Evolutionary conservation across 2,329 filamentous ascomycete genomes (phyloP).

Genomic region (Penicillium sp.): DNA sequence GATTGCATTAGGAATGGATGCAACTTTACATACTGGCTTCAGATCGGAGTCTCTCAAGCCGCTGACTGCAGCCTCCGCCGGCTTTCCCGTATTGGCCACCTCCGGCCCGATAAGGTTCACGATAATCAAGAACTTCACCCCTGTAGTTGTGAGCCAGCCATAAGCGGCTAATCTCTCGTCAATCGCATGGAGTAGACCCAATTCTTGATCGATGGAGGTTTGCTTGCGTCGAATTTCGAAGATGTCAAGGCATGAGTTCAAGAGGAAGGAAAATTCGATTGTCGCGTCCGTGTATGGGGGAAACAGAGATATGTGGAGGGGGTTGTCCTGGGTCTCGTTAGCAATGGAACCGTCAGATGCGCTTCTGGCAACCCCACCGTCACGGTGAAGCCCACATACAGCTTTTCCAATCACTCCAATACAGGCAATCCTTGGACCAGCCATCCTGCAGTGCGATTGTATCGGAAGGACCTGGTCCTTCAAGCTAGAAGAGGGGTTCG

Average conservation of each 20-base stretch:
- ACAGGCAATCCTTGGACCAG: conserved; percentile 75
- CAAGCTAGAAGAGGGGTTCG: background rate
- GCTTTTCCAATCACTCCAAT: conserved; percentile 91
- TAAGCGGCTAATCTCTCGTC: conserved; percentile 92
- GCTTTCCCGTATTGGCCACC: conserved; percentile 28
- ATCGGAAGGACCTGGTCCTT: background rate
- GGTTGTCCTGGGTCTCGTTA: conserved; percentile 76
- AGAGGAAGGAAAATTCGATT: conserved; percentile 84
- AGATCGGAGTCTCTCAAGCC: conserved; percentile 82
- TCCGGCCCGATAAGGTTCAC: conserved; percentile 80
- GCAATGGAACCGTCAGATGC: background rate
- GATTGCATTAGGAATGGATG: background rate
- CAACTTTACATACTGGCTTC: conserved; percentile 59
- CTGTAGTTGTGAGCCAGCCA: conserved; percentile 94
- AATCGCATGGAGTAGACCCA: conserved; percentile 85
- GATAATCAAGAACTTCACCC: conserved; percentile 81
- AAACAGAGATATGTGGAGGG: conserved; percentile 88
- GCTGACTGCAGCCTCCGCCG: conserved; percentile 45
- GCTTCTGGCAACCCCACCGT: background rate
- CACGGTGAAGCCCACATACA: conserved; percentile 48
- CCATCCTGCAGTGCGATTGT: conserved; percentile 35
- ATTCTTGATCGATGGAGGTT: conserved; percentile 72
- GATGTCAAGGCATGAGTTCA: conserved; percentile 87
- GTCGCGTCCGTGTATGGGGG: conserved; percentile 62
- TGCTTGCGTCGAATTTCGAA: conserved; percentile 79